These are phyloP conservation scores for Raphanus hybrid DNA, from an alignment of 441 rosid species.

Conservation along the genomic window DNA sequence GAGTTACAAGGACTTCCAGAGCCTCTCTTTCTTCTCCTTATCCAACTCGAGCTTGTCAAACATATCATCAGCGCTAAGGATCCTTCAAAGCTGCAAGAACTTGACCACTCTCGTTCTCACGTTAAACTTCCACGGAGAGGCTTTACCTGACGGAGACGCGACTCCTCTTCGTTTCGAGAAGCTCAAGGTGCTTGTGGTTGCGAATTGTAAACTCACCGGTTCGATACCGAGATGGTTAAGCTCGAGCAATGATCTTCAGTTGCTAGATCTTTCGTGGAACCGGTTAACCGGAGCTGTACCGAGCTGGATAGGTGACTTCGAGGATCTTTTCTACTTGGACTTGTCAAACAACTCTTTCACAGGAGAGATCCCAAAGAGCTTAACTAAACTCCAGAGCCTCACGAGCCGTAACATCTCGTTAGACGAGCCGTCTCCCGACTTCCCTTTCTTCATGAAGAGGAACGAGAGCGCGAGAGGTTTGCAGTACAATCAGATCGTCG, in stretches of 20 bases:
- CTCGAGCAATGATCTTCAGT: conserved; percentile 51
- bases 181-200: conserved; percentile 66
- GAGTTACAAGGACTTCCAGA: conserved; percentile 58
- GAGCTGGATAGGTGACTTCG: conserved; percentile 58
- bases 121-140: conserved; percentile 60
- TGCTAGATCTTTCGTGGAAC: conserved; percentile 88
- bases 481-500: conserved; percentile 74
- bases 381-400: conserved; percentile 60
- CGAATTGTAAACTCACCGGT: conserved; percentile 68
- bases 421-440: conserved; percentile 68
- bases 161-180: conserved; percentile 57
- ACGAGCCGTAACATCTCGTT: conserved; percentile 52
- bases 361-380: conserved; percentile 68
- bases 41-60: conserved; percentile 63
- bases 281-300: conserved; percentile 61
- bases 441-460: conserved; percentile 71
- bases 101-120: conserved; percentile 68
- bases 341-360: conserved; percentile 73
- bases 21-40: conserved; percentile 64
- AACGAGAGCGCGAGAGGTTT: conserved; percentile 59
- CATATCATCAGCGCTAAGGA: conserved; percentile 57
- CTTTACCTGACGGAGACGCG: conserved; percentile 52
- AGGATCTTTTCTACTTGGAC: conserved; percentile 77
- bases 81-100: conserved; percentile 68
- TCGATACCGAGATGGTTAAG: conserved; percentile 67